Conservation (phyloP, 1,284 basidiomycete species). For the Heterobasidion annosum region DNA sequence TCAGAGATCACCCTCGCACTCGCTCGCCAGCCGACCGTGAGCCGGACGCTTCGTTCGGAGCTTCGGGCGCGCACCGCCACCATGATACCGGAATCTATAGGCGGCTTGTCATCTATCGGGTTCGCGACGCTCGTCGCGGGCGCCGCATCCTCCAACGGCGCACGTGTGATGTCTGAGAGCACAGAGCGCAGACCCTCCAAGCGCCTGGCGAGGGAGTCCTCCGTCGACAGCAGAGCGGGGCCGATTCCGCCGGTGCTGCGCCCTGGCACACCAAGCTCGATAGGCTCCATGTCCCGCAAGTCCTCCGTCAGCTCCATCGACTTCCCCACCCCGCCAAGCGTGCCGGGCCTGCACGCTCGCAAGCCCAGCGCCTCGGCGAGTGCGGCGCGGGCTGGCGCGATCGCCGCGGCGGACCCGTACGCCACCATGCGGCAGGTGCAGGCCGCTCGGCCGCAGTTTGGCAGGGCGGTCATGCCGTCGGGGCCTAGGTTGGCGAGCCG, state of each 20-base stretch:
- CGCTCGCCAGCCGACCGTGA: not conserved
- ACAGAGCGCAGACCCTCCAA: not conserved
- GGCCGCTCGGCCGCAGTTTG: not conserved
- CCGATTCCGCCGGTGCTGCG: not conserved
- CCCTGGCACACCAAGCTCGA: not conserved
- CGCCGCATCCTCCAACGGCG: not conserved
- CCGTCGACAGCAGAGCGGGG: not conserved
- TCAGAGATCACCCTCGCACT: not conserved
- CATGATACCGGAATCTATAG: not conserved
- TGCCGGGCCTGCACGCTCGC: not conserved
- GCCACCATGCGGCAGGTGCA: not conserved
- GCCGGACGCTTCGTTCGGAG: not conserved
- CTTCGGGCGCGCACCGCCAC: not conserved
- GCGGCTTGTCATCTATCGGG: not conserved
- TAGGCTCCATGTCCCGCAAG: not conserved
- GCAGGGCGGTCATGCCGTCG: not conserved
- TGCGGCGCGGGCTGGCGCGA: not conserved
- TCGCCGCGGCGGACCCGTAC: not conserved
- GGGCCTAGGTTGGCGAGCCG: too few species aligned
- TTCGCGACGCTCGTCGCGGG: not conserved
- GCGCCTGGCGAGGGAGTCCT: not conserved
- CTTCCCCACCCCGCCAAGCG: not conserved
- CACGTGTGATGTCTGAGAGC: not conserved
- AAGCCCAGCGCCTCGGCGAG: not conserved
- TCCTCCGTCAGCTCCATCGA: not conserved